Evolutionary conservation across 2,329 filamentous ascomycete species (phyloP), one percentile per base, ranked within the genome.

Genomic region (Fusarium albosuccineum): DNA sequence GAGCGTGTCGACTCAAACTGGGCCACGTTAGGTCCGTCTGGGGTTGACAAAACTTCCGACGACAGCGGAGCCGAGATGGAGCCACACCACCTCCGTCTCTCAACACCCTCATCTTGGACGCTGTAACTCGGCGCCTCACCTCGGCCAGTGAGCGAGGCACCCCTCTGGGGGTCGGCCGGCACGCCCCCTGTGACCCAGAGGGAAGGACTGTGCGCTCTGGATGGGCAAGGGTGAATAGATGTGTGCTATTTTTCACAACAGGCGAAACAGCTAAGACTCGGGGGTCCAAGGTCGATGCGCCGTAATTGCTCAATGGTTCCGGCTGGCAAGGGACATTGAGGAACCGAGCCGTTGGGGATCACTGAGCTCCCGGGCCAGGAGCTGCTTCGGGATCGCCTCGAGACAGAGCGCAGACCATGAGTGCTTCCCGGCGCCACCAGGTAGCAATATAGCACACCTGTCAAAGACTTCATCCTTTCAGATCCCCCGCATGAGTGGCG

Each of bases 1-100:
- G 68, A 66, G 54, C 64, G 62, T 70, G 63, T 72, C 70, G 67
- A 72, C 66, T 70, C 66, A 68, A 66, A 71, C 71, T 71, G 61
- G 65, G 71, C 71, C 71, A 73, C 71, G 71, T 73, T 73, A 71
- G 71, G 58, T 64, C 67, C 56, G 71, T 73, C 71, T 73, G 71
- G 71, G 71, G 71, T 73, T 73, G 67, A 73, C 70, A 72, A 73
- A 72, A 72, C 67, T 68, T 73, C 71, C 70, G 71, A 73, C 65
- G 52, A 63, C 40, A 68, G 64, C 48, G 70, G 66, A 68, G 60
- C 50, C 65, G 54, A 52, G 49, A 68, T 73, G 58, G 42, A 57
- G 29, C 50, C 70, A 73, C 71, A 51, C 71, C 57, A 48, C 39
- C 17, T 45, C 45, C 60, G 55, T 66, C 50, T 57, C 66, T 62